Conservation (phyloP, 2,329 filamentous ascomycete species). For the Alternaria sp. region DNA sequence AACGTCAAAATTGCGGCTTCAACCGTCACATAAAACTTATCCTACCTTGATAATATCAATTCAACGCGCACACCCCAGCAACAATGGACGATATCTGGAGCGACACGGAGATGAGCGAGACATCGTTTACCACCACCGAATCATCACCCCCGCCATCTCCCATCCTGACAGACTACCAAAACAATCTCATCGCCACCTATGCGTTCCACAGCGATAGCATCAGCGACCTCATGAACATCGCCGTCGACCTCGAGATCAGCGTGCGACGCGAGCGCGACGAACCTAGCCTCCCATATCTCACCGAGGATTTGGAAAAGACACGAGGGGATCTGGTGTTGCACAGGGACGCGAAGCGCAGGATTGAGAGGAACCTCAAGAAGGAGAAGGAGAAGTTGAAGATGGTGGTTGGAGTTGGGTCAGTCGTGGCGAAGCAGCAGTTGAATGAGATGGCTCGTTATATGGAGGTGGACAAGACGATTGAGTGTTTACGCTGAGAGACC, state of each 20-base stretch:
- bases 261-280: conserved; percentile 6
- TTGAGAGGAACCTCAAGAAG: not conserved
- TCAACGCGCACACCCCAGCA: not conserved
- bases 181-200: not conserved
- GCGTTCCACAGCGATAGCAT: not conserved
- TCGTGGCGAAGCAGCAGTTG: not conserved
- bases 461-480: not conserved
- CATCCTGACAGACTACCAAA: not conserved
- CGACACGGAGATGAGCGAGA: not conserved
- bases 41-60: not conserved
- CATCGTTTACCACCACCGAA: not conserved
- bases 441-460: not conserved
- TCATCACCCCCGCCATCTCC: not conserved
- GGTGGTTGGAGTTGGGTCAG: not conserved
- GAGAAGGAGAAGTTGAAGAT: conserved; percentile 1
- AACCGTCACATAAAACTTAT: not conserved
- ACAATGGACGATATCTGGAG: not conserved
- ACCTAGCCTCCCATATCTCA: not conserved
- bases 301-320: not conserved
- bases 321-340: not conserved
- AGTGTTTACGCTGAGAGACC: not conserved
- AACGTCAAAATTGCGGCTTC: not conserved
- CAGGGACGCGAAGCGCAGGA: not conserved
- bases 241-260: not conserved
- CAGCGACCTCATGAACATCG: not conserved